Conservation (phyloP, 805 yeast species). For the Clavispora vitiphila region DNA sequence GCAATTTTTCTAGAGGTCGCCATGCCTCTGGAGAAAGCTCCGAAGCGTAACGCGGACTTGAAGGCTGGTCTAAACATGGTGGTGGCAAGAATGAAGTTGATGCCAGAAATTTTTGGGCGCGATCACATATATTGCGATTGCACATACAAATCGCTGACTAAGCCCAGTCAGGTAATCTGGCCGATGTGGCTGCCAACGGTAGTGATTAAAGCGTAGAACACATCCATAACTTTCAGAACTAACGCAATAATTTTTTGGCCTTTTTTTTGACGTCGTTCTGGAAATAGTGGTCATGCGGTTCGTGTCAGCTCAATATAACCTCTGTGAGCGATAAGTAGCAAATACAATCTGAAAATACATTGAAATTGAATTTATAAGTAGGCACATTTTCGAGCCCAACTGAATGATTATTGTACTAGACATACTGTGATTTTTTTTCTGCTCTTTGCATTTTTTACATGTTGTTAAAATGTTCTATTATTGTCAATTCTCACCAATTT, state of each 20-base stretch:
- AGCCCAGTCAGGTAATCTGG: background rate
- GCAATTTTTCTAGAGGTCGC: slow-evolving; percentile 8
- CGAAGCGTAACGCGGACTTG: slow-evolving; percentile 10
- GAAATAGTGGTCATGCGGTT: no score
- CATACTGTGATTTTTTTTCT: background rate
- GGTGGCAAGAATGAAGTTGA: background rate
- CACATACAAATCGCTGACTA: background rate
- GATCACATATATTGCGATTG: no score
- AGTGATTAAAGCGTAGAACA: background rate
- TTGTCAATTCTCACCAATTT: background rate
- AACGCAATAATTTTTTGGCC: no score
- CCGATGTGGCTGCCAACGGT: background rate
- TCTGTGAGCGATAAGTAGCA: no score
- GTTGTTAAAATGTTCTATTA: background rate
- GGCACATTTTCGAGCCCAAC: no score
- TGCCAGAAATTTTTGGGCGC: background rate
- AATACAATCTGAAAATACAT: no score
- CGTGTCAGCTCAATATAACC: no score
- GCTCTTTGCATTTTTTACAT: background rate
- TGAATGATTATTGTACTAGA: no score
- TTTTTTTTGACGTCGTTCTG: no score
- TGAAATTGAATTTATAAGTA: no score
- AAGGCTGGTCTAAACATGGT: slow-evolving; percentile 14
- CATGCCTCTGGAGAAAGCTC: slow-evolving; percentile 6
- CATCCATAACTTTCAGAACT: no score